Base-by-base conservation (phyloP, 2,329 filamentous ascomycete species). In the Sporothrix mexicana region DNA sequence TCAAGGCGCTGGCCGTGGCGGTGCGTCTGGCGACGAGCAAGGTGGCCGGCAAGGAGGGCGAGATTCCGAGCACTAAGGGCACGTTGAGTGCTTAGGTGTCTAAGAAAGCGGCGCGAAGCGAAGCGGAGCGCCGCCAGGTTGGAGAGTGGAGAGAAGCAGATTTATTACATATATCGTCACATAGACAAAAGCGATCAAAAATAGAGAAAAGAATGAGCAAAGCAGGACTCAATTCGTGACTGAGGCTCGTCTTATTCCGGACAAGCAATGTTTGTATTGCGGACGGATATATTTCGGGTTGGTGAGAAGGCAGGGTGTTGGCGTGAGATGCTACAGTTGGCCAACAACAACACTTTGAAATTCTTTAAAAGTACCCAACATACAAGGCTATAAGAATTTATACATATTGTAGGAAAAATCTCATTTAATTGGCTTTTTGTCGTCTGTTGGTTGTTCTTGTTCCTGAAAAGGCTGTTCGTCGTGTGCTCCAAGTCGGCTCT, bases 21-120 rank as follows among this genome's bases (percentile, higher is more conserved):
- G 87, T 97, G 72, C 88, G 92, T 77, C 88, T 88, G 81, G 96
- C 96, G 10, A 95, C 91, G 67, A 87, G 88, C 69, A 87, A 90
- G 77, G 90, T 95, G 45, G 88, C 89, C 57, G 94, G 93, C 12
- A 91, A 92, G 80, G 94, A 97, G 83, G 94, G 94, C 2, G 96
- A 99, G 86, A 91, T 98, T 36, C 93, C 95, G 70, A 98, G 95
- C 84, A 98, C 95, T 9, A 98, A 98, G 88, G 95, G 95, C 12
- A 97, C 97, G 47, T 81, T 98, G 82, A 90, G 85, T 78, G 88
- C 88, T 81, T 98, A 82, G 90, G 85, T 78, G 88, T 88, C 17
- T 91, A 82, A 68, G 30, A 55, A 5, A 17, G 20, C 49, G n/a
- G 12, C 51, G 23, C 51, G 51, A 20, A 15, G 20, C 51, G 51